These are phyloP conservation scores for Eucalyptus pumila DNA, from an alignment of 345 rosid species.

Conservation along the genomic window DNA sequence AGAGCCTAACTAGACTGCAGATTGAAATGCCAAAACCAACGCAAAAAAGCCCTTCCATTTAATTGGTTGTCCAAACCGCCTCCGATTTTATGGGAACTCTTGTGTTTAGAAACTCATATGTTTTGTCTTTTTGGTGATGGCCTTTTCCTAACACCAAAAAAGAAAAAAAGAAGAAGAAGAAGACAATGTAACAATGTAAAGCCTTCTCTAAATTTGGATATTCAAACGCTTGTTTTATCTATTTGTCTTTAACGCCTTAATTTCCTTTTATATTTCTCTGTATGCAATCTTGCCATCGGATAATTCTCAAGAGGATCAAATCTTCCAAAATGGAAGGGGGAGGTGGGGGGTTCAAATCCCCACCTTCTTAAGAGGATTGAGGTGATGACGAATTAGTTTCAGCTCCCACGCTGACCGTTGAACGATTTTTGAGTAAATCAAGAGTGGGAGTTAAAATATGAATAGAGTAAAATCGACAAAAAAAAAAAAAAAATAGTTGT, in stretches of 20 bases:
- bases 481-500: too few species aligned
- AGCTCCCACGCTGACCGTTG: background rate
- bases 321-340: too few species aligned
- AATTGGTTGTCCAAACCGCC: background rate
- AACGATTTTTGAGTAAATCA: background rate
- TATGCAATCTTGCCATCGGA: background rate
- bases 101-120: background rate
- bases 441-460: too few species aligned
- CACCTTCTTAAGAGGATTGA: too few species aligned
- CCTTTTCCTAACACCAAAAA: background rate
- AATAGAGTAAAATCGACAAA: too few species aligned
- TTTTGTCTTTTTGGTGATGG: background rate
- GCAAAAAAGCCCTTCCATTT: background rate
- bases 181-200: background rate
- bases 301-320: background rate
- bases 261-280: too few species aligned
- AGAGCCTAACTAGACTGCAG: background rate
- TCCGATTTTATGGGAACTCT: background rate
- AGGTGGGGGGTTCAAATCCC: too few species aligned
- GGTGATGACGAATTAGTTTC: too few species aligned
- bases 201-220: background rate
- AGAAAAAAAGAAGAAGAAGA: accelerated
- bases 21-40: background rate
- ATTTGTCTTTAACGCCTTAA: background rate
- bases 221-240: background rate